These are phyloP conservation scores for Sordariomycetes sp. DNA, from an alignment of 2,329 filamentous ascomycete species.

Conservation along the genomic window DNA sequence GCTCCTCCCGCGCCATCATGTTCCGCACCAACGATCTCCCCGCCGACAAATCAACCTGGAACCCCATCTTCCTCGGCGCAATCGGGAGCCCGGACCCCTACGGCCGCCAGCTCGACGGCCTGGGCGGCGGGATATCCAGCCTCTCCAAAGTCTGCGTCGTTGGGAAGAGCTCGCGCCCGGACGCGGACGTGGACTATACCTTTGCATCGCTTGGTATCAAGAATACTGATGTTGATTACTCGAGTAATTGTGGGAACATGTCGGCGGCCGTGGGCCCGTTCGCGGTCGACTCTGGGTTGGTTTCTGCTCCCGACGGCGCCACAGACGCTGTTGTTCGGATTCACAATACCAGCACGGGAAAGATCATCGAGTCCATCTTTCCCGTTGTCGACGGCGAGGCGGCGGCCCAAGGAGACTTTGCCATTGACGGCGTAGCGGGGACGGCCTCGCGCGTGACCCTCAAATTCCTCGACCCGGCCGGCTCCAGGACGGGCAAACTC, in stretches of 20 bases:
- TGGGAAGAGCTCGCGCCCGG: conserved; percentile 22
- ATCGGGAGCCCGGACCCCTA: conserved; percentile 42
- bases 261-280: conserved; percentile 43
- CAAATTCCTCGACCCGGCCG: too few species aligned
- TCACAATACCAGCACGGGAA: neutral
- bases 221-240: conserved; percentile 37
- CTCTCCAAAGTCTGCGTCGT: conserved; percentile 45
- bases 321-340: neutral
- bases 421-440: too few species aligned
- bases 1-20: conserved; percentile 16
- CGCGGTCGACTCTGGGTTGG: conserved; percentile 20
- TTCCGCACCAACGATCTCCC: conserved; percentile 38
- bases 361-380: neutral
- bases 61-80: conserved; percentile 33
- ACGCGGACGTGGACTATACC: conserved; percentile 44
- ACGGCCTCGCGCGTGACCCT: too few species aligned
- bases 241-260: conserved; percentile 51
- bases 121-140: conserved; percentile 30
- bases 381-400: too few species aligned
- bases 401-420: too few species aligned
- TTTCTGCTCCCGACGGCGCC: neutral
- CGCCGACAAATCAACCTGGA: conserved; percentile 25
- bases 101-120: conserved; percentile 37
- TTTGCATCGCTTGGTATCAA: conserved; percentile 45
- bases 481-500: too few species aligned